Evolutionary conservation across 306 rosid species (phyloP).

Genomic region (Medicago truncatula): MtrunA17r5.0-ANR NC_053045.1:12797001-12797500

Average conservation of each 20-base stretch:
- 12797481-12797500: no score
- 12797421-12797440: conserved; percentile 1
- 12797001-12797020: conserved; percentile 99
- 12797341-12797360: conserved; percentile 94
- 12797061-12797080: conserved; percentile 24
- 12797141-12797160: conserved; percentile 95
- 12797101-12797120: conserved; percentile 33
- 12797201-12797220: conserved; percentile 86
- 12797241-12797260: conserved; percentile 90
- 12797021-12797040: conserved; percentile 68
- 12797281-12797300: conserved; percentile 76
- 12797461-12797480: no score
- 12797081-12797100: conserved; percentile 27
- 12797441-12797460: background rate
- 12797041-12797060: background rate
- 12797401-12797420: conserved; percentile 60
- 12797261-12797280: conserved; percentile 68
- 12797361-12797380: conserved; percentile 92
- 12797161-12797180: conserved; percentile 95
- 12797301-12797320: conserved; percentile 85
- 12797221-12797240: conserved; percentile 99
- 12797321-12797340: conserved; percentile 92
- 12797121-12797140: conserved; percentile 94
- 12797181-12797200: conserved; percentile 99
- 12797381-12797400: conserved; percentile 76